phyloP scores from a whole-genome alignment of 179 eudicot species.

The Silene vulgaris region DNA sequence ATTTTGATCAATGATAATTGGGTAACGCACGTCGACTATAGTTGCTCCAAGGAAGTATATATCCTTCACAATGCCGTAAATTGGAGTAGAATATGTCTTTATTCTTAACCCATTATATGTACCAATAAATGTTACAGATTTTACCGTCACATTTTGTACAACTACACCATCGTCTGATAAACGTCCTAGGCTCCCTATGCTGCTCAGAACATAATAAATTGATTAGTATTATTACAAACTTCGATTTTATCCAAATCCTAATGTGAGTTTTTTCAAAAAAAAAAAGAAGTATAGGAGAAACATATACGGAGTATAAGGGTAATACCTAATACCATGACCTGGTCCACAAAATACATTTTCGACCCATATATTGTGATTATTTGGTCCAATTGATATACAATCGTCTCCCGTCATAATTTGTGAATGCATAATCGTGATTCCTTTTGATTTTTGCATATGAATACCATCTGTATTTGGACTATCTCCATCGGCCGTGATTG shows the following conservation, averaged over 20 bases:
- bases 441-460: constrained; percentile 17
- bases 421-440: constrained; percentile 16
- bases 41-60: constrained; percentile 22
- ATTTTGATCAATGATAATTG: constrained; percentile 34
- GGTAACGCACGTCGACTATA: constrained; percentile 30
- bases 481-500: constrained; percentile 22
- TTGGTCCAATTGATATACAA: constrained; percentile 32
- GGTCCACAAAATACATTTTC: constrained; percentile 31
- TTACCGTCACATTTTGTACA: constrained; percentile 34
- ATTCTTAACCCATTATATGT: constrained; percentile 34
- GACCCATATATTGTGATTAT: constrained; percentile 20
- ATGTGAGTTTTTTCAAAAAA: too few relatives aligned
- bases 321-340: constrained; percentile 29
- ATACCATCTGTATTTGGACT: constrained; percentile 37
- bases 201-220: constrained; percentile 6
- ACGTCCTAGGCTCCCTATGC: constrained; percentile 41
- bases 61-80: constrained; percentile 19
- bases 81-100: constrained; percentile 30
- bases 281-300: not conserved
- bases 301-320: not conserved
- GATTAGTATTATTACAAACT: not conserved
- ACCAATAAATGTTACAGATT: constrained; percentile 17
- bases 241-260: too few relatives aligned
- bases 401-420: constrained; percentile 33
- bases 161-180: constrained; percentile 3